A percentile compares a stretch with the other conserved stretches of the same genome.
These are phyloP conservation scores for Euryodendron excelsum DNA, from an alignment of 148 eudicot species.

Conservation along the genomic window DNA sequence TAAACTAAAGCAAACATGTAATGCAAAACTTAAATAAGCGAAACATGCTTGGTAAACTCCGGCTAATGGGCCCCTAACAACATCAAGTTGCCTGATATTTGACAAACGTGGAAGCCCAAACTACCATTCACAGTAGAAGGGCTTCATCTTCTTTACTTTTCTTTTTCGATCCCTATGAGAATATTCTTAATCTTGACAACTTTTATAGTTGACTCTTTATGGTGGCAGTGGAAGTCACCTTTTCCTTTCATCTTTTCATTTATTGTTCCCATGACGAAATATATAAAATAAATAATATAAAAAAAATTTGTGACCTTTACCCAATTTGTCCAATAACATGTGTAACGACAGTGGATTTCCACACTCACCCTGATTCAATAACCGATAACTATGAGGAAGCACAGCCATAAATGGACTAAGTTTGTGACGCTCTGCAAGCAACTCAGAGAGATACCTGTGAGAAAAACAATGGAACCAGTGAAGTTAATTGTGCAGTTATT, in stretches of 20 bases:
- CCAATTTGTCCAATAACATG: neutral
- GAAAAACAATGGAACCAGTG: neutral
- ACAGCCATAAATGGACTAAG: slow-evolving; percentile 78
- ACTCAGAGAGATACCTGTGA: slow-evolving; percentile 79
- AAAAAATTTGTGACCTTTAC: neutral
- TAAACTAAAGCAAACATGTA: neutral
- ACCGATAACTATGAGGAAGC: slow-evolving; percentile 66
- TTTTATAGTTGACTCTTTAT: neutral
- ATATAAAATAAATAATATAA: too few relatives aligned
- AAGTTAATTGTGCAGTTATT: neutral
- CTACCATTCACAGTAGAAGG: neutral
- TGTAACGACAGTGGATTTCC: neutral
- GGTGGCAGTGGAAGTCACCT: neutral
- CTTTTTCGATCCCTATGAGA: neutral
- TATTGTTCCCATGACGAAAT: neutral
- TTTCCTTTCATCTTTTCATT: neutral
- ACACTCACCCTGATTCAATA: slow-evolving; percentile 88
- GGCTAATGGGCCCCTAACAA: neutral
- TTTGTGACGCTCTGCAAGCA: slow-evolving; percentile 82
- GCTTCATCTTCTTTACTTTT: neutral
- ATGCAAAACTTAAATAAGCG: neutral
- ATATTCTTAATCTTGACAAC: neutral
- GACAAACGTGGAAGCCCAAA: neutral
- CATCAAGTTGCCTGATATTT: neutral
- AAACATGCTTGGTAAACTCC: neutral